Evolutionary conservation across 2,329 filamentous ascomycete species (phyloP), one percentile per base, ranked within the genome.

Genomic region (Talaromyces sp.): DNA sequence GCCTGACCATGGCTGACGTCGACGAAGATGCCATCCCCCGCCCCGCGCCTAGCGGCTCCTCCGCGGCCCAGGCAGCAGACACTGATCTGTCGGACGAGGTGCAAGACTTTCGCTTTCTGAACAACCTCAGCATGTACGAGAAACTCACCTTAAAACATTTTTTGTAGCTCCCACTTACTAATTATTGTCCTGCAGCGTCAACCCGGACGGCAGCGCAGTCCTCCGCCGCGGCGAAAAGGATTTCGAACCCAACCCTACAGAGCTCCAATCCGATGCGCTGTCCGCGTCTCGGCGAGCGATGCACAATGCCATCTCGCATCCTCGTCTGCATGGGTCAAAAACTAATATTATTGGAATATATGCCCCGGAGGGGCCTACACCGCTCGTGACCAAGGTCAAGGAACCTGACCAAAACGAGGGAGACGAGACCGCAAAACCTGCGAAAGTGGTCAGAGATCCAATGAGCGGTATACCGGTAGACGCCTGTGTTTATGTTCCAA

Each of bases 141-240:
- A 29, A 27, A 38, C 41, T 62, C 13, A 31, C 21, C n/a, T 31
- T n/a, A n/a, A n/a, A n/a, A 6, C 58, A 35, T 46, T 35, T 35
- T 17, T 57, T 19, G 31, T 49, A 54, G 24, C 24, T 32, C 29
- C 27, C 51, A 21, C 81, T 50, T 82, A 82, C 9, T 75, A 41
- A 19, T 65, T 27, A 14, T 35, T 52, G 27, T 52, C 17, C 13
- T 10, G 11, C 58, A 76, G 74, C 32, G 65, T 74, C 50, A 38
- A 38, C 35, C 66, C 73, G 54, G 73, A 75, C 43, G 63, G 68
- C 27, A 64, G 73, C 17, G 67, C 86, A 67, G 83, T 93, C 11
- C 91, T 96, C 38, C 92, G 93, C 66, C 91, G 92, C 64, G 95
- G 95, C 63, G 92, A 96, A 73, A 99, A 99, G 75, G 95, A 99